phyloP scores from a whole-genome alignment of 768 basidiomycete species.

The Mrakia blollopis region DNA sequence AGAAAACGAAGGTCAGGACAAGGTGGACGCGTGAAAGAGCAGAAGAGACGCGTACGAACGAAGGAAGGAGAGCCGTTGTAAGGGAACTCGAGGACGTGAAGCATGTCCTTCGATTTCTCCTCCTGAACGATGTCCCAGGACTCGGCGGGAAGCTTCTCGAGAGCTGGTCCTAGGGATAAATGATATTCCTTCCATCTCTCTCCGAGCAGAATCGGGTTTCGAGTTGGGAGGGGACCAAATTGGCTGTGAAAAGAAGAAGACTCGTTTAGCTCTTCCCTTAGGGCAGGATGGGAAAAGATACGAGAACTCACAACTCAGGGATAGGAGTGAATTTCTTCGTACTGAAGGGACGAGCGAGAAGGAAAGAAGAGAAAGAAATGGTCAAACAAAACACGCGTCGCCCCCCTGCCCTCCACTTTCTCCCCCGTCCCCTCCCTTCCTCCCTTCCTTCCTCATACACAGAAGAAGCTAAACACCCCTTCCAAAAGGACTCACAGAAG shows the following conservation, averaged over 20 bases:
- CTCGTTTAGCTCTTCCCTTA: not conserved
- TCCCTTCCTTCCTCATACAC: too few species aligned
- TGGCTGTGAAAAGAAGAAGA: slow-evolving; percentile 45
- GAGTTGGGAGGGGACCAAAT: slow-evolving; percentile 52
- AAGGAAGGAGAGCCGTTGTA: slow-evolving; percentile 56
- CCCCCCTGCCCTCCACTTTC: not conserved
- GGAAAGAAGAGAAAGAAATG: not conserved
- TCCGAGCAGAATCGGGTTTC: slow-evolving; percentile 53
- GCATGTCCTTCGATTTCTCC: slow-evolving; percentile 46
- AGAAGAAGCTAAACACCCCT: too few species aligned
- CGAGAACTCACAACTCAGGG: slow-evolving; percentile 28
- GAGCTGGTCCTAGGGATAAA: slow-evolving; percentile 47
- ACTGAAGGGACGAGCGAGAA: not conserved
- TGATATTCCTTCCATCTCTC: slow-evolving; percentile 57
- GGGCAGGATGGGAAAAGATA: not conserved
- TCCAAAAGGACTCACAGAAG: slow-evolving; percentile 45
- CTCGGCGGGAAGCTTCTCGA: slow-evolving; percentile 39
- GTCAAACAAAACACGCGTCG: not conserved
- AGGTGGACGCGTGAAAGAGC: not conserved
- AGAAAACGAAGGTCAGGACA: not conserved
- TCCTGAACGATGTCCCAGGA: slow-evolving; percentile 55
- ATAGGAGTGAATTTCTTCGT: slow-evolving; percentile 10
- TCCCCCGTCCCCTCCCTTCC: too few species aligned
- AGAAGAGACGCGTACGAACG: not conserved
- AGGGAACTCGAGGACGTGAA: slow-evolving; percentile 54